These are phyloP conservation scores for Cenchrus purpureus DNA, from an alignment of 176 grass and related monocot species.

Conservation along the genomic window DNA sequence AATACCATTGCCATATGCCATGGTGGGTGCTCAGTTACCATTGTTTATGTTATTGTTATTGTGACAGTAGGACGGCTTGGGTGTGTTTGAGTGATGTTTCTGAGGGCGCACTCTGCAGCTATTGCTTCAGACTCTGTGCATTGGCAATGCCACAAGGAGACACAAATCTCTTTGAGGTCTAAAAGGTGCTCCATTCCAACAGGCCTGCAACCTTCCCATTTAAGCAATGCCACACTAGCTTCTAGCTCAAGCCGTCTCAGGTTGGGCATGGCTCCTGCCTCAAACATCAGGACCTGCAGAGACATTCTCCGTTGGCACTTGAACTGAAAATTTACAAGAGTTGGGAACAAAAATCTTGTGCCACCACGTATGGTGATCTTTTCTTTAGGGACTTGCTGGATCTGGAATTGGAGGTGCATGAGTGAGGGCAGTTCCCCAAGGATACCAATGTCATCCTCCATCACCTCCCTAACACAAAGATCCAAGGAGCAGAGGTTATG, in stretches of 20 bases:
- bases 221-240: background rate
- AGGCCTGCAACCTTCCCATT: background rate
- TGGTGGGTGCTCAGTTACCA: background rate
- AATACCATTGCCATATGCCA: background rate
- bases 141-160: background rate
- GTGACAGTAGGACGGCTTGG: background rate
- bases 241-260: conserved; percentile 14
- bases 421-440: conserved; percentile 3
- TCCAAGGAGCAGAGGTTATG: conserved; percentile 17
- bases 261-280: conserved; percentile 26
- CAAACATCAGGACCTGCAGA: conserved; percentile 19
- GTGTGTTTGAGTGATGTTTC: background rate
- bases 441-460: conserved; percentile 6
- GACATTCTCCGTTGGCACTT: conserved; percentile 6
- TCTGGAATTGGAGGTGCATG: conserved; percentile 16
- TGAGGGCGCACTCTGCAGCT: background rate
- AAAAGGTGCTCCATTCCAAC: conserved; percentile 21
- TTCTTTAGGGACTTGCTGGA: conserved; percentile 2
- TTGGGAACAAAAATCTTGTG: background rate
- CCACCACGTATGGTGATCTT: background rate
- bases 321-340: conserved; percentile 29
- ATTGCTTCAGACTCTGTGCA: conserved; percentile 11
- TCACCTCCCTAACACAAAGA: conserved; percentile 11
- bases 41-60: background rate
- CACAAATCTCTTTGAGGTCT: conserved; percentile 22